Base-by-base conservation (phyloP, 495 filamentous ascomycete species). In the Neurospora sp. region DNA sequence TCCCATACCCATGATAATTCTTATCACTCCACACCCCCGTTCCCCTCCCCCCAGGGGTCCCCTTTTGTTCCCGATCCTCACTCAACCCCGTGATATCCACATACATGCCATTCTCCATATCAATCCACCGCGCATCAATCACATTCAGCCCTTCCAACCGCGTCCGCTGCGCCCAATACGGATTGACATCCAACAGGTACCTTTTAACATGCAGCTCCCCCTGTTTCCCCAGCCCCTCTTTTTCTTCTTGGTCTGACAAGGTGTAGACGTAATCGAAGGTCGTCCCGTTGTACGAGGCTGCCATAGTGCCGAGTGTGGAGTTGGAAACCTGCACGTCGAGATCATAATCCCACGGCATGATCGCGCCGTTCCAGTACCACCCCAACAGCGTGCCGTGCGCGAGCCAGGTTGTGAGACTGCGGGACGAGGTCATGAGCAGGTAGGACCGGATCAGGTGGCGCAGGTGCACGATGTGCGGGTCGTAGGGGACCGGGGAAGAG, bases 291-390 rank as follows among this genome's bases (percentile, higher is more conserved):
- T 31, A 31, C 27, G 27, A 31, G 27, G 27, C 27, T 31, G 27
- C 27, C 27, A 31, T 31, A 3, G 27, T 31, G 27, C 27, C 27
- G 27, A 31, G 27, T 1, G 92, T 93, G 16, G 84, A 80, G 12
- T 83, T 85, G 38, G 87, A 88, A 31, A 96, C 89, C 81, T 96
- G 93, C 4, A 90, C 91, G 78, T 96, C 93, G n/a, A 96, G 84
- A 80, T 96, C 93, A 86, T 89, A 92, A 79, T 96, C 93, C 93
- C 93, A 96, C 11, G 93, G 93, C 76, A 95, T 88, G 77, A 93
- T 87, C 83, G 89, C 87, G 20, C 89, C 91, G 77, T 93, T 94
- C 93, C 93, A 97, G 92, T 92, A 96, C 93, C 93, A 97, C 14
- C 93, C 93, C 68, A 97, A 82, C 66, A 97, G 83, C 18, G 93